These are phyloP conservation scores for Gossypium arboreum DNA, from an alignment of 345 rosid species.

Conservation along the genomic window DNA sequence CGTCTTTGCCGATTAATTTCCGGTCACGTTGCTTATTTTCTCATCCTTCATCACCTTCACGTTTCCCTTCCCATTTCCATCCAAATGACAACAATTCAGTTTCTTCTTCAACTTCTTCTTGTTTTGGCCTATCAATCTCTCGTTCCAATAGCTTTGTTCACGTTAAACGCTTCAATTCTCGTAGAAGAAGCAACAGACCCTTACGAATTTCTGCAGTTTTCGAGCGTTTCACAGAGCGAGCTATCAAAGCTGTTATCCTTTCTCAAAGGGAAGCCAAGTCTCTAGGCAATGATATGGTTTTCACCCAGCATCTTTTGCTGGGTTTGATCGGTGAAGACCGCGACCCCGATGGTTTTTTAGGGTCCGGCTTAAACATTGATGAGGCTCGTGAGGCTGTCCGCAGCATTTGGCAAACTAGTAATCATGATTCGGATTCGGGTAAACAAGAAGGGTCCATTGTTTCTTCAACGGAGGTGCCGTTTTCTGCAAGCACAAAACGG, in stretches of 20 bases:
- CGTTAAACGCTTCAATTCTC: constrained; percentile 18
- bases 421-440: constrained; percentile 13
- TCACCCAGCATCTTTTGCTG: constrained; percentile 70
- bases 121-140: constrained; percentile 50
- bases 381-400: constrained; percentile 67
- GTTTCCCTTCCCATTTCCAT: constrained; percentile 23
- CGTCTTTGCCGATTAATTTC: constrained; percentile 49
- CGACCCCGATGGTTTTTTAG: constrained; percentile 80
- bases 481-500: constrained; percentile 75
- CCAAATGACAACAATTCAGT: constrained; percentile 8
- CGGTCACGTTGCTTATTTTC: constrained; percentile 40
- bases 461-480: constrained; percentile 55
- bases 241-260: constrained; percentile 72
- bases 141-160: constrained; percentile 24
- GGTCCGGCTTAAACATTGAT: constrained; percentile 61
- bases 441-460: constrained; percentile 23
- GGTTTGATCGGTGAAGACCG: constrained; percentile 80
- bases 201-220: constrained; percentile 62
- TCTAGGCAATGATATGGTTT: constrained; percentile 76
- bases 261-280: constrained; percentile 82
- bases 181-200: constrained; percentile 39
- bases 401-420: constrained; percentile 49
- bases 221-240: constrained; percentile 83
- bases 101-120: constrained; percentile 37
- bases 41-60: constrained; percentile 20